These are phyloP conservation scores for Ligustrum vulgare DNA, from an alignment of 257 asterid genomes.

Conservation along the genomic window DNA sequence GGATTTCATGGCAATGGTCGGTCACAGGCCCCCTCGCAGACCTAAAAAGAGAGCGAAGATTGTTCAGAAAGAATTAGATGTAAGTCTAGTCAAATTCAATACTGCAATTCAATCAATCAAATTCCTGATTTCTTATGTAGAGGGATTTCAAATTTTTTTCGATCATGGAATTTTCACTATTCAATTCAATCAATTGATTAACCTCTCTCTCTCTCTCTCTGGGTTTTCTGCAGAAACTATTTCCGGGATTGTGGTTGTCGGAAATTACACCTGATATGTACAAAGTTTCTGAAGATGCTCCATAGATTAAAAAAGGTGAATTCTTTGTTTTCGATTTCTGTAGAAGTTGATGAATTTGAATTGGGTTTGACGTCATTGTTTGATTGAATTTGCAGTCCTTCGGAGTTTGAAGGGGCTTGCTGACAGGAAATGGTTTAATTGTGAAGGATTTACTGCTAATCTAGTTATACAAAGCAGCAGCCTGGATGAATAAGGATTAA, in stretches of 20 bases:
- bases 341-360: neutral
- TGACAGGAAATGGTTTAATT: constrained; percentile 7
- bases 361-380: neutral
- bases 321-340: neutral
- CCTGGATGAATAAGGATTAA: constrained; percentile 24
- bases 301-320: constrained; percentile 11
- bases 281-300: constrained; percentile 34
- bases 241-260: constrained; percentile 38
- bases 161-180: constrained; percentile 10
- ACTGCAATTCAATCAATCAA: neutral
- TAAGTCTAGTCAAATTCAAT: constrained; percentile 28
- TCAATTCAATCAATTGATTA: neutral
- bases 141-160: neutral
- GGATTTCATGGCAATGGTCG: constrained; percentile 66
- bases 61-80: constrained; percentile 77
- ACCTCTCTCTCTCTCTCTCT: neutral
- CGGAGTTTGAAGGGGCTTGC: constrained; percentile 25
- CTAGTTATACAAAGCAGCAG: constrained; percentile 9
- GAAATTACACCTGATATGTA: constrained; percentile 40
- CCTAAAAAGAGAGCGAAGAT: constrained; percentile 69
- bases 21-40: constrained; percentile 77
- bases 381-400: neutral
- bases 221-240: constrained; percentile 30
- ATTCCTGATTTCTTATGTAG: neutral
- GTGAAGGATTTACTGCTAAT: constrained; percentile 17